Conservation (phyloP, 2,329 filamentous ascomycete genomes). For the Diplodia sapinea region DNA sequence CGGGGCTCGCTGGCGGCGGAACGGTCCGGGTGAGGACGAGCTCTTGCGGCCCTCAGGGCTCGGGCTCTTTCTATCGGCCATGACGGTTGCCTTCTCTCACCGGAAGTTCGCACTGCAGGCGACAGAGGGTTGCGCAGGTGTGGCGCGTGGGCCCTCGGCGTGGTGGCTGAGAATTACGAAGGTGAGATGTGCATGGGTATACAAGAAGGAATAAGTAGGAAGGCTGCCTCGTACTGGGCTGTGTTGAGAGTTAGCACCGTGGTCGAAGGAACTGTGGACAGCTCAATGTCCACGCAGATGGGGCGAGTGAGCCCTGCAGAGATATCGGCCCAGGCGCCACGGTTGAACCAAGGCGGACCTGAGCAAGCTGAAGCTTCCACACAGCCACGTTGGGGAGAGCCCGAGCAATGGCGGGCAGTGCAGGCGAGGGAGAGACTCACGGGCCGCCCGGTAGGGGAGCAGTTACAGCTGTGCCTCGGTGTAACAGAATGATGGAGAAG, state of each 20-base stretch:
- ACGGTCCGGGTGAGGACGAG: slow-evolving; percentile 40
- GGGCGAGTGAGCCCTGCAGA: slow-evolving; percentile 5
- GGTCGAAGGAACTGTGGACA: not conserved
- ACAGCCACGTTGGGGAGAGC: slow-evolving; percentile 5
- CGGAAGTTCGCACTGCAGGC: slow-evolving; percentile 2
- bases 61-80: slow-evolving; percentile 40
- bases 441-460: slow-evolving; percentile 6
- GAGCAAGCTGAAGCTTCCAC: not conserved
- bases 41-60: slow-evolving; percentile 35
- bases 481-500: slow-evolving; percentile 13
- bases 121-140: slow-evolving; percentile 10
- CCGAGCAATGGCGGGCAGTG: slow-evolving; percentile 17
- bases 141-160: slow-evolving; percentile 13
- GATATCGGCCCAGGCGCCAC: slow-evolving; percentile 7
- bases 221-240: slow-evolving; percentile 16
- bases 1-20: slow-evolving; percentile 51
- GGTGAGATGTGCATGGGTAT: slow-evolving; percentile 30
- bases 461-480: slow-evolving; percentile 8
- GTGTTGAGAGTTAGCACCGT: slow-evolving; percentile 24
- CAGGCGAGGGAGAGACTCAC: slow-evolving; percentile 21
- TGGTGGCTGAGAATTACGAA: slow-evolving; percentile 23
- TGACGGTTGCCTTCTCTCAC: slow-evolving; percentile 33
- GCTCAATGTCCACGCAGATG: not conserved
- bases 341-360: slow-evolving; percentile 26
- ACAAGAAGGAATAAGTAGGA: slow-evolving; percentile 28